Percentiles rank a stretch among this genome's conserved stretches.
Conservation (phyloP, 495 filamentous ascomycete genomes). For the Talaromyces nanjingensis region DNA sequence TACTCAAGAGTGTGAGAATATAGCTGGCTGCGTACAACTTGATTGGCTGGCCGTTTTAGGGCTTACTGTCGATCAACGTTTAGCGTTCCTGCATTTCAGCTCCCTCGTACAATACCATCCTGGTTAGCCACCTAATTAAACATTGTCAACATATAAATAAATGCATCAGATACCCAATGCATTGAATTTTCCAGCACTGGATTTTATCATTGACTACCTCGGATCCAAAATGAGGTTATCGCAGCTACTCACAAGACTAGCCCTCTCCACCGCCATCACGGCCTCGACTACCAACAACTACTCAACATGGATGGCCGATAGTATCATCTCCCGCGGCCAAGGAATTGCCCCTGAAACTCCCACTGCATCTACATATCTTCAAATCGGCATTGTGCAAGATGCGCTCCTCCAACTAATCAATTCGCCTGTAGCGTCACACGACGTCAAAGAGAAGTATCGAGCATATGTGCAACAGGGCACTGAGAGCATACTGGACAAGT, state of each 20-base stretch:
- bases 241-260: background rate
- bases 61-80: background rate
- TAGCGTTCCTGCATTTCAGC: background rate
- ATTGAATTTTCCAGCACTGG: background rate
- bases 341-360: constrained; percentile 20
- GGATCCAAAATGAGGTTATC: background rate
- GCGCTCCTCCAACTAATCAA: constrained; percentile 25
- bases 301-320: constrained; percentile 41
- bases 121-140: background rate
- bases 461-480: constrained; percentile 17
- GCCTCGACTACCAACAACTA: constrained; percentile 15
- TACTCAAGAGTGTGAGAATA: background rate
- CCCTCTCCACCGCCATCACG: background rate
- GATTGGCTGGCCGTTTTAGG: background rate
- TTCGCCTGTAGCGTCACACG: constrained; percentile 5
- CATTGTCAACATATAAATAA: background rate
- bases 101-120: background rate
- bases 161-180: background rate
- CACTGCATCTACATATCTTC: constrained; percentile 26
- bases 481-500: constrained; percentile 19
- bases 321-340: constrained; percentile 39
- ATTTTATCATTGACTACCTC: background rate
- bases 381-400: constrained; percentile 33
- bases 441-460: constrained; percentile 15
- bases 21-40: background rate